Evolutionary conservation across 2,329 filamentous ascomycete species (phyloP), one percentile per base, ranked within the genome.

Genomic region (Coniochaeta prunicola): DNA sequence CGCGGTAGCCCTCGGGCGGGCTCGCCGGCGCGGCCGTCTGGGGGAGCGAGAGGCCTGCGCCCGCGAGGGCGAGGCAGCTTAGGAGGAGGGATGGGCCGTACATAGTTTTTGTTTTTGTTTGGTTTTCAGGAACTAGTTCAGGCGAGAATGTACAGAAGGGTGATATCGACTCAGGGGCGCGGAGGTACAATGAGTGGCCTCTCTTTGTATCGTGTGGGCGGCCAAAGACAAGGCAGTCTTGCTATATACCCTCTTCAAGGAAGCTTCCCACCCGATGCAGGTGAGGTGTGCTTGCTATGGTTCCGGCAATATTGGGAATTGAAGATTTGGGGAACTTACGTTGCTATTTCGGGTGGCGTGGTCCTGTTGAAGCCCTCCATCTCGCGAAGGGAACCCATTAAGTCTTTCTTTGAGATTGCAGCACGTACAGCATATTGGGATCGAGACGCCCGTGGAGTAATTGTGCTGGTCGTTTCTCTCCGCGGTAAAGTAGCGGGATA

Each of bases 1-100:
- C 69, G 30, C 68, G 66, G 65, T 74, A 75, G 26, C 73, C 73
- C 28, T 70, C 71, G 0, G 74, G 71, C 15, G 64, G 65, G 57
- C 72, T 69, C 56, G 69, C 67, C 2, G 70, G 58, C 60, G 67
- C 67, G 4, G 67, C 74, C 2, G 45, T 50, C 12, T 50, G 71
- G 0, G 74, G 70, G 19, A 64, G 59, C n/a, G n/a, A n/a, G n/a
- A n/a, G n/a, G 61, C 68, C 67, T 3, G 66, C 74, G 12, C 72
- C 68, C 33, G 69, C 71, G 58, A 76, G 65, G 21, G 71, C 65
- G 48, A 71, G 62, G 4, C n/a, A n/a, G n/a, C n/a, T n/a, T n/a
- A 70, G 40, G 56, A 72, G 50, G 53, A 73, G 31, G 17, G 68
- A 63, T 15, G 65, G 60, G 1, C 61, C n/a, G 31, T 67, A 59